Evolutionary conservation across 148 eudicot genomes (phyloP).

Genomic region (Euryodendron excelsum): DNA sequence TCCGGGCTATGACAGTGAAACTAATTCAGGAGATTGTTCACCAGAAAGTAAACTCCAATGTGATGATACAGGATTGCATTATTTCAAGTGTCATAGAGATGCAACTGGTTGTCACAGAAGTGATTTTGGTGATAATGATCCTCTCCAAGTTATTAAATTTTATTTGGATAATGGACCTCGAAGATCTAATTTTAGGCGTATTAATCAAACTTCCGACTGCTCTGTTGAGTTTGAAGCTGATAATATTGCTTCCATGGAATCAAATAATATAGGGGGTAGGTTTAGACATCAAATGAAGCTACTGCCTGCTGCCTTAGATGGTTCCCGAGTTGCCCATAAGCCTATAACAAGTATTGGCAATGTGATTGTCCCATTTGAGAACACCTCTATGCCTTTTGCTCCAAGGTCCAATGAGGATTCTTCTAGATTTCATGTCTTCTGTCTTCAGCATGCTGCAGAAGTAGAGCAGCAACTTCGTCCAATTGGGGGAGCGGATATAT

Average conservation of each 20-base stretch:
- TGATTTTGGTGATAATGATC: conserved; percentile 37
- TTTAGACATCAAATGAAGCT: conserved; percentile 22
- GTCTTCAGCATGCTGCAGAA: conserved; percentile 93
- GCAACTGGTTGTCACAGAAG: conserved; percentile 24
- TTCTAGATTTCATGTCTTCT: conserved; percentile 85
- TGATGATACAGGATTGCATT: conserved; percentile 37
- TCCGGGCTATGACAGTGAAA: conserved; percentile 36
- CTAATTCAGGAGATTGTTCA: conserved; percentile 32
- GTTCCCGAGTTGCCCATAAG: conserved; percentile 26
- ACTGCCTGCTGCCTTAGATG: conserved; percentile 6
- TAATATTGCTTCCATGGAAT: conserved; percentile 31
- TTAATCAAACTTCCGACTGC: conserved; percentile 32
- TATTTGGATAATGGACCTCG: conserved; percentile 25
- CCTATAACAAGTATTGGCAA: conserved; percentile 18
- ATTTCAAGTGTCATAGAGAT: conserved; percentile 29
- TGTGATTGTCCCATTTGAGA: conserved; percentile 21
- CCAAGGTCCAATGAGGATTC: conserved; percentile 69
- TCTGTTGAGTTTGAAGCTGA: conserved; percentile 38
- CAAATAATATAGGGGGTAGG: conserved; percentile 23
- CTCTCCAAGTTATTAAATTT: conserved; percentile 21
- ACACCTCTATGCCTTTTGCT: conserved; percentile 30
- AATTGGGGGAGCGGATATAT: conserved; percentile 73
- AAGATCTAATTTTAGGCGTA: conserved; percentile 31
- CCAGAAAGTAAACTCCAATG: conserved; percentile 32
- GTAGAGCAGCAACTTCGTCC: conserved; percentile 64